Evolutionary conservation across 116 monocot species (phyloP).

Genomic region (Zostera marina): DNA sequence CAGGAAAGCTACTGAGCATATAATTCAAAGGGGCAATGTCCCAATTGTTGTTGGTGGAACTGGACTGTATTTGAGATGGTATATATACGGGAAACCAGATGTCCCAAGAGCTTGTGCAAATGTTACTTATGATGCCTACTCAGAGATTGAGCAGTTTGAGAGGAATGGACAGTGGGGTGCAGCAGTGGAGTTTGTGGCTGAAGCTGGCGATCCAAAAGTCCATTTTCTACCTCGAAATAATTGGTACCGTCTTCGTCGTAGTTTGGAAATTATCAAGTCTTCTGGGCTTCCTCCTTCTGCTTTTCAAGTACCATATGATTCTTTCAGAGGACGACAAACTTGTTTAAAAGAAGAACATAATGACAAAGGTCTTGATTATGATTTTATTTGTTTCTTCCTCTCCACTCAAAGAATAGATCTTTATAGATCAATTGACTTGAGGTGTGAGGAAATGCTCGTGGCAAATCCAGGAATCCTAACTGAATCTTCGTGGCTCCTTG

Average conservation of each 20-base stretch:
- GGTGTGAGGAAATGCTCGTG: slow-evolving; percentile 86
- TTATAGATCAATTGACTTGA: slow-evolving; percentile 62
- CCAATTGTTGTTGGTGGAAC: slow-evolving; percentile 85
- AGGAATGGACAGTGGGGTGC: slow-evolving; percentile 45
- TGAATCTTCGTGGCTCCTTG: slow-evolving; percentile 89
- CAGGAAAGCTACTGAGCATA: slow-evolving; percentile 31
- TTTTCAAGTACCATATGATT: slow-evolving; percentile 53
- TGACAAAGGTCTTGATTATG: slow-evolving; percentile 41
- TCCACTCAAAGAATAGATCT: slow-evolving; percentile 41
- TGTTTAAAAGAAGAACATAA: not conserved
- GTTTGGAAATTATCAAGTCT: slow-evolving; percentile 64
- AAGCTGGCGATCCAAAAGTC: slow-evolving; percentile 62
- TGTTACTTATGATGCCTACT: slow-evolving; percentile 24
- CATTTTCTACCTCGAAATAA: slow-evolving; percentile 37
- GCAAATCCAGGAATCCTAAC: slow-evolving; percentile 46
- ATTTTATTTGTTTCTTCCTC: slow-evolving; percentile 71
- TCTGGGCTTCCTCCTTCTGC: slow-evolving; percentile 63
- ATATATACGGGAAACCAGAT: slow-evolving; percentile 74
- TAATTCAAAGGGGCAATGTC: slow-evolving; percentile 32
- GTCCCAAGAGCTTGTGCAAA: slow-evolving; percentile 48
- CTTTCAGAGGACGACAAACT: slow-evolving; percentile 19
- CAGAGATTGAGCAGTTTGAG: slow-evolving; percentile 45
- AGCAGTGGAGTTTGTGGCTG: slow-evolving; percentile 55
- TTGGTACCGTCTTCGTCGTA: slow-evolving; percentile 71
- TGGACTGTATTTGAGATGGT: slow-evolving; percentile 81